Base-by-base conservation (phyloP, 306 rosid species). In the Acacia crassicarpa region DNA sequence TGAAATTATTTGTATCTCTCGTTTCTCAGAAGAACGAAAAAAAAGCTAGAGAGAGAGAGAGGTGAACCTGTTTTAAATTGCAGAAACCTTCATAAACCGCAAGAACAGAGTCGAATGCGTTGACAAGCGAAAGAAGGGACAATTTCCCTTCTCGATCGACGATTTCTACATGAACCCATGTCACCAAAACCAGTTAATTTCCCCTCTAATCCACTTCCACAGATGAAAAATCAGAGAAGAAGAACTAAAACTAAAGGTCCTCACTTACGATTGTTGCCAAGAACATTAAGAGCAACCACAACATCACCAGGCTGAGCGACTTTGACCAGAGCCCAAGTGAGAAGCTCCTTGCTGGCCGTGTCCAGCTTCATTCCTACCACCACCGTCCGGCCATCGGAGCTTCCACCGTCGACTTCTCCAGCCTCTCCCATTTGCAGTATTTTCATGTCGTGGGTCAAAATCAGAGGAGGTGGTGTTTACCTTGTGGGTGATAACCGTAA, bases 81-180 rank as follows among this genome's bases (percentile, higher is more conserved):
- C 99, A 96, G 92, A 93, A 96, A 70, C 99, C 98, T 89, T 96
- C 97, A 46, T 96, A 96, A 56, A 92, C 97, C 59, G 91, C 91
- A 76, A 96, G 92, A 78, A 92, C 98, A 89, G 99, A 87, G 86
- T 96, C 97, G 77, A 96, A 96, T 19, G 98, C 89, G 79, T 92
- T 94, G 72, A 92, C 94, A 80, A 93, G 91, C 51, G 98, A 92
- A 77, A 96, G 95, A 82, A 93, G 85, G 44, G 98, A 89, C 27
- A 94, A 86, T 81, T 94, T 96, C 33, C 95, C 98, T 80, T 92
- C 91, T 80, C 78, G 88, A 87, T 96, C 88, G 61, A 92, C 88
- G 69, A 88, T 87, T 85, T 92, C 99, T 96, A 62, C 79, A 75
- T 46, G 72, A 53, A 75, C 75, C 83, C 74, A 54, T 33, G 70